phyloP scores from a whole-genome alignment of 192 early-diverging fungal genomes.

The Backusella psychrophila region DNA sequence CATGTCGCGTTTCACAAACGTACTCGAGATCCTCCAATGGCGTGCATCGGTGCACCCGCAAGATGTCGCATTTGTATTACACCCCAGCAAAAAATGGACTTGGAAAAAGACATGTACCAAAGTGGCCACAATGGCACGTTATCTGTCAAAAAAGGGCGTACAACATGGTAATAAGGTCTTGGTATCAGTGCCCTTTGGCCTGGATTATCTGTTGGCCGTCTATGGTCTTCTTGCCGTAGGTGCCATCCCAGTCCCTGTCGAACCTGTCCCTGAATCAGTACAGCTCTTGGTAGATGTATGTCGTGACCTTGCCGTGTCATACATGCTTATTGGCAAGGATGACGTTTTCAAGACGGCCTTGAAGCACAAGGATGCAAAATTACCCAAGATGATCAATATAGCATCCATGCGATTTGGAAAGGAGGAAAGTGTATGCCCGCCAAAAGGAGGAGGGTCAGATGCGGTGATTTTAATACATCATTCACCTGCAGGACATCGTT shows the following conservation, averaged over 20 bases:
- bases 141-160: constrained; percentile 58
- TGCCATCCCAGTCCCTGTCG: constrained; percentile 63
- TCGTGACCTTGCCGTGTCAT: background rate
- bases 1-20: constrained; percentile 49
- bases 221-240: constrained; percentile 80
- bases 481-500: constrained; percentile 46
- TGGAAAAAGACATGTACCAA: constrained; percentile 66
- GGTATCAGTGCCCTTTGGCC: constrained; percentile 58
- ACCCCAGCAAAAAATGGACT: constrained; percentile 44
- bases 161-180: constrained; percentile 57
- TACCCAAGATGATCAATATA: constrained; percentile 46
- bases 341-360: constrained; percentile 29
- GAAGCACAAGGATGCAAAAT: constrained; percentile 14
- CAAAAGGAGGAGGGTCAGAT: constrained; percentile 31
- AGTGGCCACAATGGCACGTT: constrained; percentile 60
- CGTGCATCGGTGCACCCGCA: constrained; percentile 56
- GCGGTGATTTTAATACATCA: constrained; percentile 60
- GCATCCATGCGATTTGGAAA: constrained; percentile 54
- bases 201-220: constrained; percentile 63
- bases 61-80: constrained; percentile 61
- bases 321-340: constrained; percentile 31
- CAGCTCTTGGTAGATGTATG: background rate
- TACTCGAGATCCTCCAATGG: constrained; percentile 70
- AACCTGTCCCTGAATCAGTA: constrained; percentile 25
- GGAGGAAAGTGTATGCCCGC: constrained; percentile 49